Evolutionary conservation across 352 stramenopile species (phyloP).

Genomic region (Globisporangium nunn): DNA sequence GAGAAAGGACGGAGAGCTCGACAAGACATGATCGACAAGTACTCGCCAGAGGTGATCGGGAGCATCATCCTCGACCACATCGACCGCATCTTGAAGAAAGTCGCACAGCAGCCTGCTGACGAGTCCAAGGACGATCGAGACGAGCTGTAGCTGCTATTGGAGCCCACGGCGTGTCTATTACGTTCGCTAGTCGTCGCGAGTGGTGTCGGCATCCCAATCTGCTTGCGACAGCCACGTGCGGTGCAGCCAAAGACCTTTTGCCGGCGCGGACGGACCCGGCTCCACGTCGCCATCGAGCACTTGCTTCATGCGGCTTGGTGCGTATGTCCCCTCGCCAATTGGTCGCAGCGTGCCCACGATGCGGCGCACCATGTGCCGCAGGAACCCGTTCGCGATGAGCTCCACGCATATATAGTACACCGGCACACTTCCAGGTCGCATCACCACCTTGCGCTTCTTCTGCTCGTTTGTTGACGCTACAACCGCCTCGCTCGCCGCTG

Average conservation of each 20-base stretch:
- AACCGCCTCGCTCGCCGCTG: constrained; percentile 2
- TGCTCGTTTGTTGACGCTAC: constrained; percentile 10
- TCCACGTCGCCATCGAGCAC: constrained; percentile 46
- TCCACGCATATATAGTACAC: constrained; percentile 83
- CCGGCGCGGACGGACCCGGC: constrained; percentile 63
- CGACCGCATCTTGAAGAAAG: constrained; percentile 43
- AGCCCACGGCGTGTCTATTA: no score
- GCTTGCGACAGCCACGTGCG: constrained; percentile 77
- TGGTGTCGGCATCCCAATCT: constrained; percentile 54
- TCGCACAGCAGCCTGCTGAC: not conserved
- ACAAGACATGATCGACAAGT: constrained; percentile 79
- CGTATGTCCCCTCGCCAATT: constrained; percentile 67
- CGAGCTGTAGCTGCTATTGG: constrained; percentile 37
- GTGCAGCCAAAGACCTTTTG: constrained; percentile 79
- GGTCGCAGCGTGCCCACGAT: constrained; percentile 76
- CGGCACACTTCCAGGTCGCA: constrained; percentile 8
- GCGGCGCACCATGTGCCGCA: constrained; percentile 84
- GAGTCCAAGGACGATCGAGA: constrained; percentile 20
- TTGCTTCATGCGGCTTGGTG: constrained; percentile 50
- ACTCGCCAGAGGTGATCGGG: constrained; percentile 69
- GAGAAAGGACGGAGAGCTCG: constrained; percentile 66
- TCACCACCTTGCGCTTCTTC: constrained; percentile 30
- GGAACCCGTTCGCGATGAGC: constrained; percentile 75
- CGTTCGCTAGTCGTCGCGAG: constrained; percentile 17
- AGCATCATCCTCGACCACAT: constrained; percentile 59